These are phyloP conservation scores for Rhytidiadelphus loreus DNA, from an alignment of 225 moss, liverwort and hornwort genomes.

Conservation along the genomic window DNA sequence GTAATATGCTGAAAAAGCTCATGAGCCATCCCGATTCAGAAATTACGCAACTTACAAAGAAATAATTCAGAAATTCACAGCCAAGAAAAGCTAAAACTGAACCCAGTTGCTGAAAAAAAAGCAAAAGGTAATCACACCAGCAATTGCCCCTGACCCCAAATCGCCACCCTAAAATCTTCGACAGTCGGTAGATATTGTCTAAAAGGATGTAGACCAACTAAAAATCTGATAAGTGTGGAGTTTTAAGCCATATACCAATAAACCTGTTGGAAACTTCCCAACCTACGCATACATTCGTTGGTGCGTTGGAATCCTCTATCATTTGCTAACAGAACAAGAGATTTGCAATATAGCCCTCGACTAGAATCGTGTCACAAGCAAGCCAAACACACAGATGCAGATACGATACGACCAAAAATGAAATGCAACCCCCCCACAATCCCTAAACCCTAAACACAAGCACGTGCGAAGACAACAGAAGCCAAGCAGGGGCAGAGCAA, in stretches of 20 bases:
- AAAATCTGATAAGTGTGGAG: not conserved
- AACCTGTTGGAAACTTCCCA: not conserved
- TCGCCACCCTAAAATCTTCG: not conserved
- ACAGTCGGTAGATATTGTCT: not conserved
- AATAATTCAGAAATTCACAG: not conserved
- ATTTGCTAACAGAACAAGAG: not conserved
- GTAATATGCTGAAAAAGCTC: slow-evolving; percentile 61
- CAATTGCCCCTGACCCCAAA: not conserved
- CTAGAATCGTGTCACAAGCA: not conserved
- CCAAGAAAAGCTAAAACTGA: not conserved
- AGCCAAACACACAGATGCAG: not conserved
- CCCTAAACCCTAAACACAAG: not conserved
- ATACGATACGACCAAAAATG: not conserved
- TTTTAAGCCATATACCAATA: not conserved
- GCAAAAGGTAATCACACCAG: not conserved
- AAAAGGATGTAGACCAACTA: not conserved
- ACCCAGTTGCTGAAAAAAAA: not conserved
- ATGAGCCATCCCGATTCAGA: not conserved
- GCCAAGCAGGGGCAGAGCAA: not conserved
- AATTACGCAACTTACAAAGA: not conserved
- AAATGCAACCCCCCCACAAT: not conserved
- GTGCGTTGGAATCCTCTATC: not conserved
- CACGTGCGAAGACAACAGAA: not conserved
- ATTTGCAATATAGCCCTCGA: not conserved
- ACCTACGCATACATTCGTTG: not conserved